phyloP scores from a whole-genome alignment of 495 filamentous ascomycete genomes.

The Hypomontagnella monticulosa region DNA sequence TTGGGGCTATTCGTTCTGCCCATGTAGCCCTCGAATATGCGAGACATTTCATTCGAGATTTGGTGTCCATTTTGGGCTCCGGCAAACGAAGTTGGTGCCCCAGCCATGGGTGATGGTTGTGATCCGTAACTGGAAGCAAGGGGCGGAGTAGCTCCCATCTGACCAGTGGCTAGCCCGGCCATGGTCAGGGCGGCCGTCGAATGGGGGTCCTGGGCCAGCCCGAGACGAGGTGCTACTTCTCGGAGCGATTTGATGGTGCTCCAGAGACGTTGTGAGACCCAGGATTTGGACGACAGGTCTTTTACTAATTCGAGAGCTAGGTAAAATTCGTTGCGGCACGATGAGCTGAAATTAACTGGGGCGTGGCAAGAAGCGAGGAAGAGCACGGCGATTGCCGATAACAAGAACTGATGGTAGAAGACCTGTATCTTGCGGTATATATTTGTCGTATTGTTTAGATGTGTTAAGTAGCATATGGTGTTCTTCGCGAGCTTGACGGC shows the following conservation, averaged over 20 bases:
- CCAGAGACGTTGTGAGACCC: conserved; percentile 83
- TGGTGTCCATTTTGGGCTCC: conserved; percentile 49
- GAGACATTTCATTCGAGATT: conserved; percentile 58
- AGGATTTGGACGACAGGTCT: conserved; percentile 79
- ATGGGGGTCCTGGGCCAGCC: conserved; percentile 61
- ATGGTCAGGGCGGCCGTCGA: conserved; percentile 45
- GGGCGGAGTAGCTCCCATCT: conserved; percentile 30
- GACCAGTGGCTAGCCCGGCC: conserved; percentile 45
- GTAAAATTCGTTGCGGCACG: conserved; percentile 86
- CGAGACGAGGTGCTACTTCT: conserved; percentile 80
- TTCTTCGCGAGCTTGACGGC: conserved; percentile 83
- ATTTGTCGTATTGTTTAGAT: conserved; percentile 80
- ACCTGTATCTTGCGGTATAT: conserved; percentile 83
- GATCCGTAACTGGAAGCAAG: conserved; percentile 25
- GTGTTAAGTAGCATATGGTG: conserved; percentile 77
- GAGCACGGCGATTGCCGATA: conserved; percentile 80
- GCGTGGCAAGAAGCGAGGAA: conserved; percentile 87
- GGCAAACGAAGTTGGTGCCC: conserved; percentile 15
- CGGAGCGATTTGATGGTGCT: conserved; percentile 81
- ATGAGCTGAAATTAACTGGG: conserved; percentile 75
- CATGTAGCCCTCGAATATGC: conserved; percentile 56
- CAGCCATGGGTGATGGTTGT: conserved; percentile 19
- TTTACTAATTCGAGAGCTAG: conserved; percentile 85
- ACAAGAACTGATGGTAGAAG: conserved; percentile 87
- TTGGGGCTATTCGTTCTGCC: conserved; percentile 37